Percentiles rank a stretch among this genome's conserved stretches.
Conservation (phyloP, 2,329 filamentous ascomycete genomes). For the Alternaria hordeiaustralica region DNA sequence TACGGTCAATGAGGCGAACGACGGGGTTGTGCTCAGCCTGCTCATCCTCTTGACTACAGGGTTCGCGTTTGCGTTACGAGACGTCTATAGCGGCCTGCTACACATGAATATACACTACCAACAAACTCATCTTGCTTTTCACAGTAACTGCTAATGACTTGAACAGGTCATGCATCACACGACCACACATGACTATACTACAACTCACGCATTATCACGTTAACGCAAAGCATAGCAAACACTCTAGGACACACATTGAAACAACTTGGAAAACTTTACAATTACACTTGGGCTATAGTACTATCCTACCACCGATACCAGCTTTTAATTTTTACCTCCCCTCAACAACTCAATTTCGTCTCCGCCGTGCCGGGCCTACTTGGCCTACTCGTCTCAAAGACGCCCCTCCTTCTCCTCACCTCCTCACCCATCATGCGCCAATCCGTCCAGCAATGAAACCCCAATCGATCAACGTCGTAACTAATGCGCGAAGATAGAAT, state of each 20-base stretch:
- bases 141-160: neutral
- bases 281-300: neutral
- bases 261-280: neutral
- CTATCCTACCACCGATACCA: neutral
- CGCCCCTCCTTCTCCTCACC: neutral
- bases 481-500: conserved; percentile 8
- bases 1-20: accelerated
- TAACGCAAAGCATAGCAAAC: no score
- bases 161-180: neutral
- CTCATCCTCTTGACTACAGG: neutral
- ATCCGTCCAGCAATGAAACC: neutral
- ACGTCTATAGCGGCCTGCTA: no score
- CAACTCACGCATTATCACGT: no score
- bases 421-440: neutral
- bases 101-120: neutral
- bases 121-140: no score
- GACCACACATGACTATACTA: neutral
- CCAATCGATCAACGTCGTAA: neutral
- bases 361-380: neutral
- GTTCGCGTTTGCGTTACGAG: neutral
- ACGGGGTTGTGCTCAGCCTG: neutral
- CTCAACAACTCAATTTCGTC: neutral
- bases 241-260: no score
- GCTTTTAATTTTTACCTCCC: neutral
- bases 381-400: neutral